phyloP scores from a whole-genome alignment of 2,329 filamentous ascomycete species.

The Epichloe hybrida region DNA sequence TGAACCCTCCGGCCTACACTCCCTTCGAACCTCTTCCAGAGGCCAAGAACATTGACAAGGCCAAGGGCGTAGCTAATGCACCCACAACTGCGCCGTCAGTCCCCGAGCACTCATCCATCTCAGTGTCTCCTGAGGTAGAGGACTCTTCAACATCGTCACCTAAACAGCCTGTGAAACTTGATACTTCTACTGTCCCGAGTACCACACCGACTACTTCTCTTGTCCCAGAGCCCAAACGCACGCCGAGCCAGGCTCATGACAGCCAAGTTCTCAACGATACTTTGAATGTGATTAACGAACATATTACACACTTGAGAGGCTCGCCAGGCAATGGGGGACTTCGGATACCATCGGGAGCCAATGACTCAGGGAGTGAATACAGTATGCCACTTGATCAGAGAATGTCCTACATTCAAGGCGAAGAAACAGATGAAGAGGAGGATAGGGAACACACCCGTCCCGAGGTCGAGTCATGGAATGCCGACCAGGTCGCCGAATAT shows the following conservation, averaged over 20 bases:
- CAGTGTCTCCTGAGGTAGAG: slow-evolving; percentile 19
- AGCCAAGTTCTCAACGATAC: slow-evolving; percentile 84
- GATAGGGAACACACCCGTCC: slow-evolving; percentile 50
- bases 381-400: slow-evolving; percentile 65
- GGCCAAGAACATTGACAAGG: slow-evolving; percentile 14
- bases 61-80: slow-evolving; percentile 9
- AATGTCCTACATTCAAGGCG: slow-evolving; percentile 81
- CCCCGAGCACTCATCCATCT: slow-evolving; percentile 13
- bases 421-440: slow-evolving; percentile 94
- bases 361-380: slow-evolving; percentile 82
- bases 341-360: slow-evolving; percentile 42
- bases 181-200: slow-evolving; percentile 14
- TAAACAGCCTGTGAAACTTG: slow-evolving; percentile 27
- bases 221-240: slow-evolving; percentile 18
- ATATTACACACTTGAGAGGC: slow-evolving; percentile 73
- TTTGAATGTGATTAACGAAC: slow-evolving; percentile 89
- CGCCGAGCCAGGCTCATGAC: slow-evolving; percentile 34
- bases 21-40: slow-evolving; percentile 20
- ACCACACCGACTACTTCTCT: slow-evolving; percentile 17
- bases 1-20: slow-evolving; percentile 20
- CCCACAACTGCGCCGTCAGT: slow-evolving; percentile 17
- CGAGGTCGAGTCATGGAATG: slow-evolving; percentile 69
- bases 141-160: slow-evolving; percentile 28
- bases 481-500: slow-evolving; percentile 76
- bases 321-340: slow-evolving; percentile 40